Base-by-base conservation (phyloP, 805 yeast genomes). In the Kodamaea hsintzibuensis region DNA sequence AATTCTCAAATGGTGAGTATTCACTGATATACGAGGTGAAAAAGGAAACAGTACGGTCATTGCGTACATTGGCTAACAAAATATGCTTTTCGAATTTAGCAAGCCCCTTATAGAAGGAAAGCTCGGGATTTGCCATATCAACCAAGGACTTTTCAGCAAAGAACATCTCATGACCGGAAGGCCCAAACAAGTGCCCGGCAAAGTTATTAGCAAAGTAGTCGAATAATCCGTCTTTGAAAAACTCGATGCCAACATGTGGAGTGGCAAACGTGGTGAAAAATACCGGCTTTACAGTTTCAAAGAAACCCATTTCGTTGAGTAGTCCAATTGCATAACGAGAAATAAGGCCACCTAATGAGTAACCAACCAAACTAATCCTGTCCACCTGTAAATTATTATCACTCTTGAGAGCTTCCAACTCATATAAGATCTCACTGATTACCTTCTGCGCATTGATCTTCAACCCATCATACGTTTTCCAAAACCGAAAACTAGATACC, bases 31-130 rank as follows among this genome's bases (percentile, higher is more conserved):
- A 91, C 0, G 96, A 79, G 0, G 98, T 90, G 71, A 84, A 89
- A 67, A 91, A 93, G 13, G 93, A 86, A 7, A 92, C 98, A 0
- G 96, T 83, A 55, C 97, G 77, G 69, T 92, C 98, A 64, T 89
- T 85, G 53, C 84, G 78, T 19, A 86, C 79, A 69, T 93, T 92
- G 8, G 97, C 91, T 53, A 91, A 73, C 1, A 84, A 66, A 2
- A 82, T 72, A 51, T 87, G 78, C 52, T 79, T 76, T 55, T 83
- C 71, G 66, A 92, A 92, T 54, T 61, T 63, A 9, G 63, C 53
- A 49, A 92, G 73, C 0, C 89, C 96, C 50, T 78, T 68, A 49
- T 72, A 70, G 62, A 78, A 92, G 8, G 62, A 68, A 7, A 75
- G 75, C 47, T 69, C 64, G 0, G 84, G 86, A 47, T 81, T 79